Conservation (phyloP, 2,329 filamentous ascomycete genomes). For the Calonectria hawksworthii region DNA sequence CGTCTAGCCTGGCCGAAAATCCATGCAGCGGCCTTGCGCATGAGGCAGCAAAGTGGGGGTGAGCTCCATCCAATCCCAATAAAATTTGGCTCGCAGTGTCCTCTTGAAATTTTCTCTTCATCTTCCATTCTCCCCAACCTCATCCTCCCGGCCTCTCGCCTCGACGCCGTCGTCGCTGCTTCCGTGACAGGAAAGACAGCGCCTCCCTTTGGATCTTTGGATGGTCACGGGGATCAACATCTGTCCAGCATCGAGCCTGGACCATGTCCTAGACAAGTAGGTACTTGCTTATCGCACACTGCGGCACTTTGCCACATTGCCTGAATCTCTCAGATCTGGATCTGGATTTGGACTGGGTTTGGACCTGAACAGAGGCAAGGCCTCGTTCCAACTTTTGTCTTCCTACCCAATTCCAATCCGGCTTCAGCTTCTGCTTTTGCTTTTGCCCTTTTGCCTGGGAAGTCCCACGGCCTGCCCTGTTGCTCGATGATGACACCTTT, state of each 20-base stretch:
- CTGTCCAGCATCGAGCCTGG: constrained; percentile 42
- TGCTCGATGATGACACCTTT: constrained; percentile 72
- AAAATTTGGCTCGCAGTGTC: constrained; percentile 37
- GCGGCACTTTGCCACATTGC: not conserved
- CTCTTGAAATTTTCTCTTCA: constrained; percentile 27
- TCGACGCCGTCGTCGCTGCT: constrained; percentile 37
- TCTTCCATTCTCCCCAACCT: constrained; percentile 22
- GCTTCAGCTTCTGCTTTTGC: not conserved
- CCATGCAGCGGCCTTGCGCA: constrained; percentile 41
- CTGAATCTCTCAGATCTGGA: not conserved
- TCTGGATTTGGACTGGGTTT: not conserved
- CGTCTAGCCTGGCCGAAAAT: not conserved
- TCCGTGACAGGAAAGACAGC: constrained; percentile 34
- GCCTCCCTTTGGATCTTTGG: constrained; percentile 44
- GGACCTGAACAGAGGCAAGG: not conserved
- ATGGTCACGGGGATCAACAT: constrained; percentile 44
- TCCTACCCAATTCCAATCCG: not conserved
- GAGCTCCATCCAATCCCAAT: constrained; percentile 43
- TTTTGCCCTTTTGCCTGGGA: not conserved
- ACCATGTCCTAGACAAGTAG: constrained; percentile 51
- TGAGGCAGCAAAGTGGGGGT: constrained; percentile 49
- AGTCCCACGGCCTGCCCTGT: constrained; percentile 38
- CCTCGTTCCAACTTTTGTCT: constrained; percentile 11
- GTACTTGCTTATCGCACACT: constrained; percentile 28
- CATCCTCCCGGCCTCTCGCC: constrained; percentile 34